These are phyloP conservation scores for Herpotrichia juniperi DNA, from an alignment of 2,329 filamentous ascomycete species.

Conservation along the genomic window DNA sequence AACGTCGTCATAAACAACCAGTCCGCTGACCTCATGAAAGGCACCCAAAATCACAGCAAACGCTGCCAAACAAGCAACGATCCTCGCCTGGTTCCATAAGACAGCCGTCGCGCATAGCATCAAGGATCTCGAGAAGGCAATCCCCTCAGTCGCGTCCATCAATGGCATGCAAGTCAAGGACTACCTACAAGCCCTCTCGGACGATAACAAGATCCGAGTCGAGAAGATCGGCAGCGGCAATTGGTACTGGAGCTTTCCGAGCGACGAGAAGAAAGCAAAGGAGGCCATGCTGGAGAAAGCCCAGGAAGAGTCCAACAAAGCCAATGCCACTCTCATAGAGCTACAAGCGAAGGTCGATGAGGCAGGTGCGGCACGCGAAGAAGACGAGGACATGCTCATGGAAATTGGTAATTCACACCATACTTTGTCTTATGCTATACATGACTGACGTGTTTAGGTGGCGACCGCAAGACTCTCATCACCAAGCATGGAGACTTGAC, in stretches of 20 bases:
- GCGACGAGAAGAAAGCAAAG: slow-evolving; percentile 60
- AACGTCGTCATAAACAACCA: neutral
- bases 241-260: slow-evolving; percentile 73
- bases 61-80: slow-evolving; percentile 62
- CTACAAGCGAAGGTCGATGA: slow-evolving; percentile 49
- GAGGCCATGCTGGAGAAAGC: slow-evolving; percentile 47
- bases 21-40: slow-evolving; percentile 26
- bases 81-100: slow-evolving; percentile 65
- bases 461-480: slow-evolving; percentile 46
- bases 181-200: slow-evolving; percentile 65
- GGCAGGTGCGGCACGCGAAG: slow-evolving; percentile 44
- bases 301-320: slow-evolving; percentile 46
- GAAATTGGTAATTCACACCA: slow-evolving; percentile 27
- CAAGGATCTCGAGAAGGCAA: slow-evolving; percentile 70
- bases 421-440: neutral
- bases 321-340: slow-evolving; percentile 39
- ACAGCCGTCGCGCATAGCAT: slow-evolving; percentile 67
- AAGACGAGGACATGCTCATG: slow-evolving; percentile 46
- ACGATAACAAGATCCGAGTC: slow-evolving; percentile 66
- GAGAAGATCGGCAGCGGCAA: slow-evolving; percentile 75
- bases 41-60: slow-evolving; percentile 64
- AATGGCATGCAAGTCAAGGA: slow-evolving; percentile 72
- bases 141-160: slow-evolving; percentile 67
- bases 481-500: slow-evolving; percentile 42
- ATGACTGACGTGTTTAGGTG: slow-evolving; percentile 21